Evolutionary conservation across 202 grass and related monocot species (phyloP).

Genomic region (Bolboschoenoplectus hybrid): DNA sequence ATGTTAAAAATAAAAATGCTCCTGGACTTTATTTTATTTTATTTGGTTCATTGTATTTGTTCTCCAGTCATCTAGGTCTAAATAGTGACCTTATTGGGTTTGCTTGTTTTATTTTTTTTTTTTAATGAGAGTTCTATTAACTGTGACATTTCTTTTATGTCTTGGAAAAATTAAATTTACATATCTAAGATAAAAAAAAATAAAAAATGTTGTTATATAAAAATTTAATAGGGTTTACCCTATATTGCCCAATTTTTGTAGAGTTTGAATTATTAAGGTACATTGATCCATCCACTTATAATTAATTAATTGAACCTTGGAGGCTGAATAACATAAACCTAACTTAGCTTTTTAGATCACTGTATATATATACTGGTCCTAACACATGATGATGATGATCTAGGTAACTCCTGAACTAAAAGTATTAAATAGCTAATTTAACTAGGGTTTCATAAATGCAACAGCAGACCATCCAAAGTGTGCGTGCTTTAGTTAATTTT

Average conservation of each 20-base stretch:
- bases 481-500: conserved; percentile 28
- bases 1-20: not conserved
- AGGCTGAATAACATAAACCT: not conserved
- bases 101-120: not conserved
- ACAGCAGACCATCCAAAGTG: not conserved
- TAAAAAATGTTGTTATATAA: not conserved
- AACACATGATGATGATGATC: conserved; percentile 2
- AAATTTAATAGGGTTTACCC: not conserved
- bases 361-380: not conserved
- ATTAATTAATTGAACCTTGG: not conserved
- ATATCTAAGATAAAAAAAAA: not conserved
- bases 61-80: not conserved
- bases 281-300: not conserved
- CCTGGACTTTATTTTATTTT: not conserved
- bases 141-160: not conserved
- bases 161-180: not conserved
- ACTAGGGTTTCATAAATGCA: not conserved
- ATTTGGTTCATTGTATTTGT: not conserved
- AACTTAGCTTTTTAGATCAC: conserved; percentile 12
- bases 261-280: not conserved
- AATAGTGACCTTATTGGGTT: not conserved
- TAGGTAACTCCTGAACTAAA: conserved; percentile 19
- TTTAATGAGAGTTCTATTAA: not conserved
- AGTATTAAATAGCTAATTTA: not conserved
- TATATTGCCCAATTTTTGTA: not conserved